Conservation (phyloP, 495 filamentous ascomycete species). For the Penicillium lagena region DNA sequence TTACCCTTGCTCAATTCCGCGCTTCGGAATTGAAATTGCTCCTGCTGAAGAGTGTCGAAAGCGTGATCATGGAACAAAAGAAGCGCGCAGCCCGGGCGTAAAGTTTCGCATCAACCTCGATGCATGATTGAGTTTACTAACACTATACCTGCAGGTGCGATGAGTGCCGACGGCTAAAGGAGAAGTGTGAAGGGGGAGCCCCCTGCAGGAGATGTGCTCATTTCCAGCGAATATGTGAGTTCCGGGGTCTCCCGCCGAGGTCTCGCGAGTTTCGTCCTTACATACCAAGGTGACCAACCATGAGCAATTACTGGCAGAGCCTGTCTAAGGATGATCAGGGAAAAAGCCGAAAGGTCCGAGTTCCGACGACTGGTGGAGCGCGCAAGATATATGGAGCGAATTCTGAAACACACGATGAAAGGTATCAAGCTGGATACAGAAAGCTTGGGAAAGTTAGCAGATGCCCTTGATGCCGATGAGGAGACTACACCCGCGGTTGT, state of each 20-base stretch:
- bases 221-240: slow-evolving; percentile 22
- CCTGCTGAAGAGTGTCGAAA: background rate
- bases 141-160: slow-evolving; percentile 12
- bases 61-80: slow-evolving; percentile 1
- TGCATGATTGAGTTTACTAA: background rate
- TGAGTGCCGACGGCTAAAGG: slow-evolving; percentile 19
- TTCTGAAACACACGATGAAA: slow-evolving; percentile 13
- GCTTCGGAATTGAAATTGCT: background rate
- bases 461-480: slow-evolving; percentile 7
- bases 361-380: slow-evolving; percentile 14
- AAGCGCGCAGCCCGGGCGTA: slow-evolving; percentile 6
- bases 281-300: slow-evolving; percentile 6
- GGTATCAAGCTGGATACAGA: slow-evolving; percentile 17
- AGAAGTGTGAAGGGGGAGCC: slow-evolving; percentile 26
- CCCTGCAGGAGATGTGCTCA: slow-evolving; percentile 24
- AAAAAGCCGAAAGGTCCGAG: slow-evolving; percentile 8
- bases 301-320: background rate
- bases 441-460: slow-evolving; percentile 12
- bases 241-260: slow-evolving; percentile 7
- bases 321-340: slow-evolving; percentile 4
- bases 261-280: slow-evolving; percentile 8
- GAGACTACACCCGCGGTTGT: background rate
- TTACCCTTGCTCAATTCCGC: background rate
- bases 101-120: background rate
- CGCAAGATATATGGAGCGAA: slow-evolving; percentile 22